A percentile compares a stretch with the other conserved stretches of the same genome.
Conservation (phyloP, 106 monocot species). For the Amphibolis antarctica region DNA sequence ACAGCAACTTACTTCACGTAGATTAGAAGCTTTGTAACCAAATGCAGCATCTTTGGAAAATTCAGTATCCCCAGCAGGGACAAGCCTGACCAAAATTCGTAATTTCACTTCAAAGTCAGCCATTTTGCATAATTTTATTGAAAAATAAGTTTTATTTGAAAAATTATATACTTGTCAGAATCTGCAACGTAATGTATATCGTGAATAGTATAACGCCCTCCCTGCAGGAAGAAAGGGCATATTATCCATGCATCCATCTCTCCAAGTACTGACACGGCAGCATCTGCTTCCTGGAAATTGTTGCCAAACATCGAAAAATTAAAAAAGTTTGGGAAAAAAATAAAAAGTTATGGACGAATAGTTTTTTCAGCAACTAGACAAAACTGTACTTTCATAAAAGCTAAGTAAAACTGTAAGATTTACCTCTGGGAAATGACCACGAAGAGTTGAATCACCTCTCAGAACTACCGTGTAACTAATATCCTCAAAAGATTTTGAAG, state of each 20-base stretch:
- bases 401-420: constrained; percentile 9
- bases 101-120: not conserved
- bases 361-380: not conserved
- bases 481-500: constrained; percentile 52
- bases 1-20: constrained; percentile 50
- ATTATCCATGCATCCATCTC: constrained; percentile 99
- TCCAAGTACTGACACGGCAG: constrained; percentile 72
- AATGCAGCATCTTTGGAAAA: constrained; percentile 89
- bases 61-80: constrained; percentile 92
- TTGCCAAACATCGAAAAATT: not conserved
- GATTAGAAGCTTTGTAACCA: constrained; percentile 93
- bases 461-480: constrained; percentile 73
- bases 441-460: constrained; percentile 97
- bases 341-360: not conserved
- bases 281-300: constrained; percentile 76
- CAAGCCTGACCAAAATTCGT: constrained; percentile 40
- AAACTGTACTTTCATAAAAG: too few relatives aligned
- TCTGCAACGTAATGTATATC: constrained; percentile 92
- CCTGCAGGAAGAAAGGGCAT: constrained; percentile 95
- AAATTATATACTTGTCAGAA: constrained; percentile 40
- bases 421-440: constrained; percentile 97
- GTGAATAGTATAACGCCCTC: constrained; percentile 86
- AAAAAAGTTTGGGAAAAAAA: not conserved
- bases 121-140: not conserved
- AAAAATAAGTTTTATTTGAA: not conserved